Base-by-base conservation (phyloP, 2,329 filamentous ascomycete genomes). In the Colletotrichum spaethianum region DNA sequence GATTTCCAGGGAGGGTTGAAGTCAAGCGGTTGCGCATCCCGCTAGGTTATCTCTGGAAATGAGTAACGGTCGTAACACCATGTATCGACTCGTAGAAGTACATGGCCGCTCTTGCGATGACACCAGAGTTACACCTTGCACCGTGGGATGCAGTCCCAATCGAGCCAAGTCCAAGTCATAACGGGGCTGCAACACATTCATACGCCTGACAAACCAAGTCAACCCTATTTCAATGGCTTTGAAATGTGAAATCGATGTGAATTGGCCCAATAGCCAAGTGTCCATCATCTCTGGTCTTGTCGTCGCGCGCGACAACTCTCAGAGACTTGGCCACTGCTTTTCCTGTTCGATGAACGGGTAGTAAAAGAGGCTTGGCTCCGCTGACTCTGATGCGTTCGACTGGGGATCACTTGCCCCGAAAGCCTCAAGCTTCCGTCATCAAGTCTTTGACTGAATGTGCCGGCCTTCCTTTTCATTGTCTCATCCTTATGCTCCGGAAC, bases 151-250 rank as follows among this genome's bases (percentile, higher is more conserved):
- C 50, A 52, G 52, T 40, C 67, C 52, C 8, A 52, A 64, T 42
- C 4, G 14, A 31, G 64, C 36, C 64, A 68, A 71, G 64, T 40
- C 36, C 20, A 18, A 16, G 48, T 16, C 9, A 5, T 56, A 14
- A 44, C 57, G 57, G 28, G 57, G 63, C 53, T 50, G 36, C 42
- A 56, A 31, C 18, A 71, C 44, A 16, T 52, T 28, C 6, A 59
- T 20, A 40, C 57, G 69, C 44, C 62, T 38, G 67, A 36, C n/a
- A 53, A 53, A 11, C 44, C 36, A 63, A 63, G 56, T 36, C 57
- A 63, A 68, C 57, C 50, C n/a, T 59, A 63, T 68, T 38, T 57
- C 42, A 20, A 68, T 67, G 40, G 36, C 65, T 2, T 40, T 23
- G 28, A 38, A 46, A 16, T 38, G 42, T 46, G 14, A 1, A 1